Evolutionary conservation across 2,329 filamentous ascomycete genomes (phyloP), one percentile per base, ranked within the genome.

Genomic region (Fusarium setosum): DNA sequence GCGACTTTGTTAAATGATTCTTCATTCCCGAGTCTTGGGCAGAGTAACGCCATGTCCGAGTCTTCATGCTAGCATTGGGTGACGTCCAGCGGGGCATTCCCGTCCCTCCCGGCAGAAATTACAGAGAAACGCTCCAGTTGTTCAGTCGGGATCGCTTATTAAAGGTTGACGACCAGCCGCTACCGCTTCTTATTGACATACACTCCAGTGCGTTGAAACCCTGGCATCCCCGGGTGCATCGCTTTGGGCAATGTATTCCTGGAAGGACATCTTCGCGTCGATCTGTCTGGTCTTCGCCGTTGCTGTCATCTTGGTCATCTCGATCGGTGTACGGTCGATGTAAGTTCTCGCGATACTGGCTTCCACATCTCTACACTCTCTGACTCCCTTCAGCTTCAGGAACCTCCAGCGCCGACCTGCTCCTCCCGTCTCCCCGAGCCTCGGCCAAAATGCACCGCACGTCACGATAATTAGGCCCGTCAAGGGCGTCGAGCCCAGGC

Each of bases 381-480:
- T 67, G 42, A 61, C 55, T 13, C 32, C 35, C 23, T 29, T 1
- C 49, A 81, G 88, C 63, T 86, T 86, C 69, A 82, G 81, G 38
- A 76, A 83, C 69, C 88, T 86, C 74, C 86, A 86, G 0, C 77
- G 76, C 2, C 80, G 78, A 4, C 84, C 84, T 3, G 73, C 75
- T n/a, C 76, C 81, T 6, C 80, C 86, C 6, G 74, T 85, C 15
- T 88, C 87, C 4, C 79, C 87, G 2, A 76, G 76, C 1, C 78
- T 90, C 1, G 77, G 79, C 5, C 72, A 79, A 37, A 75, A 85
- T 67, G 83, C 93, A 4, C 95, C 94, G 15, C 90, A 93, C 80
- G 86, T 99, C 72, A 98, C 96, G 29, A 86, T 97, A 61, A 94
- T 99, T 69, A 92, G 96, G 3, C 96, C 96, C 0, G 90, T 97